These are phyloP conservation scores for Leptomonas seymouri DNA, from an alignment of 208 protist species.

Conservation along the genomic window DNA sequence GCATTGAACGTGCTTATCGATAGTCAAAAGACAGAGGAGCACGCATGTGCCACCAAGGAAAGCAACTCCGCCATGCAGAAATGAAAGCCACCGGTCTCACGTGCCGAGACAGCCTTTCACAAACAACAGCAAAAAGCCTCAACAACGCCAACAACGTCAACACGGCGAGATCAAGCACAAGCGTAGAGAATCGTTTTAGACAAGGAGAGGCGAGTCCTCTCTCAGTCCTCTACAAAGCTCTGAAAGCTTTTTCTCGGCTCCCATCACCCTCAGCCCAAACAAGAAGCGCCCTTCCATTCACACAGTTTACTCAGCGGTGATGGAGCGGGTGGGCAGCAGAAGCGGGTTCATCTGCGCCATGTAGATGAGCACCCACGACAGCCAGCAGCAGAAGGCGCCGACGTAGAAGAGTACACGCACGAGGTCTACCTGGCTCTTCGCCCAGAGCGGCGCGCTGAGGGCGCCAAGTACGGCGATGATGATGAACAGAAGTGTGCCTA, in stretches of 20 bases:
- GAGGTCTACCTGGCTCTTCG: slow-evolving; percentile 84
- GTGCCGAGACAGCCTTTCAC: neutral
- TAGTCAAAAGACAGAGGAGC: slow-evolving; percentile 10
- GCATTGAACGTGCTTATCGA: slow-evolving; percentile 3
- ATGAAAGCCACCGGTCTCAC: neutral
- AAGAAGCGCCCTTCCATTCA: neutral
- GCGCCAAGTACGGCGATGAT: slow-evolving; percentile 56
- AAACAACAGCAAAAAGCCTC: neutral
- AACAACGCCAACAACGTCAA: neutral
- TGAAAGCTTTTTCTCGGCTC: too few relatives aligned
- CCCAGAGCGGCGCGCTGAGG: slow-evolving; percentile 70
- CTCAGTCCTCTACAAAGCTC: too few relatives aligned
- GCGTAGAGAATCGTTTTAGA: neutral
- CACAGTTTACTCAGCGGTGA: slow-evolving; percentile 62
- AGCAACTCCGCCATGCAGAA: neutral
- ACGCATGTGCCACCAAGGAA: neutral
- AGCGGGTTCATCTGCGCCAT: slow-evolving; percentile 94
- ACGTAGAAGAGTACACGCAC: slow-evolving; percentile 74
- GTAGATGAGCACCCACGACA: slow-evolving; percentile 94
- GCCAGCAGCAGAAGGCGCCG: slow-evolving; percentile 90
- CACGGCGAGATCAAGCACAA: neutral
- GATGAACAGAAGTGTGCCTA: slow-evolving; percentile 81
- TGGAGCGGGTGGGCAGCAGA: slow-evolving; percentile 83
- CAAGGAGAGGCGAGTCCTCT: too few relatives aligned
- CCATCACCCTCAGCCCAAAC: too few relatives aligned